Evolutionary conservation across 2,329 filamentous ascomycete genomes (phyloP), one percentile per base, ranked within the genome.

Genomic region (Claviceps sp.): DNA sequence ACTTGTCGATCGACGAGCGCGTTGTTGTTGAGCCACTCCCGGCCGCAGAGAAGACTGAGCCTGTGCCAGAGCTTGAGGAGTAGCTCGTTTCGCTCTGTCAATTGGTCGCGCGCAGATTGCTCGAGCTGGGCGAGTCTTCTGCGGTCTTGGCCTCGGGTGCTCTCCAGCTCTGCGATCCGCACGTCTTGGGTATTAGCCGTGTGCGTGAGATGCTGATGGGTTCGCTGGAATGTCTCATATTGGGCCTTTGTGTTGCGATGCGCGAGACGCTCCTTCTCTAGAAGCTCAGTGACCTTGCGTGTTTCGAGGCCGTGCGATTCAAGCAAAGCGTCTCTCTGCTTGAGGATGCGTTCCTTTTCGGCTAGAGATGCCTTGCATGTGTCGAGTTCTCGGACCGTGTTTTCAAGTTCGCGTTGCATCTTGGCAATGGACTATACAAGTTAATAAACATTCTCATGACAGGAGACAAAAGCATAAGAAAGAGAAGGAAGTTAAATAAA

Each of bases 291-390:
- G 11, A 97, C 73, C 60, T 89, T 89, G 54, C 87, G 82, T 51
- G 82, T 85, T 65, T 98, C 93, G 22, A 97, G 77, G 2, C 85
- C 88, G 61, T 93, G 87, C 26, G 84, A 88, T 67, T 98, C 93
- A 9, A 98, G 79, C 5, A 97, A 76, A 2, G 82, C 77, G 63
- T 97, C 93, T 14, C 91, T 87, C 65, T 91, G 88, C 61, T 90
- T 89, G 62, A 98, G 84, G 58, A 95, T 77, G 51, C 85, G 83
- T 56, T 97, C 90, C 66, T 94, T 96, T 64, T 97, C 90, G n/a
- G 84, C 80, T 34, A 95, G 70, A 13, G 87, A 80, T 11, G 81
- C 80, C 64, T 87, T 89, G 16, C 85, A 83, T 8, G 77, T 76
- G 59, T 95, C 87, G 22, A 97, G 82, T 55, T 95, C 88, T 47